A percentile compares a stretch with the other conserved stretches of the same genome.
Conservation (phyloP, 768 basidiomycete species). For the Boletus pseudo-olivaceus region DNA sequence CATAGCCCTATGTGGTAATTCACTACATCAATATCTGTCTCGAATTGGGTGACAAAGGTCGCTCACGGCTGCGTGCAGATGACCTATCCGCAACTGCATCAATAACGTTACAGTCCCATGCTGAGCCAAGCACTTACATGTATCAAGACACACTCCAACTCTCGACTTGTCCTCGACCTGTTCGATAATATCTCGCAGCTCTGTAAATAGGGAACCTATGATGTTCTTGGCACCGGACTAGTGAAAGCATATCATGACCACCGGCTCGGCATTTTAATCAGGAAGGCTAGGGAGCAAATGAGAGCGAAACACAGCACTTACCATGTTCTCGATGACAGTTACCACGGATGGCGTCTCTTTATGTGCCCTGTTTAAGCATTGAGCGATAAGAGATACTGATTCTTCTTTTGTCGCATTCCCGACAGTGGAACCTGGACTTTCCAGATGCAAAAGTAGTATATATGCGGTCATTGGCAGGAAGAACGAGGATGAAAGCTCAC, state of each 20-base stretch:
- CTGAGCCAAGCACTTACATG: conserved; percentile 47
- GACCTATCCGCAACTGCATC: conserved; percentile 42
- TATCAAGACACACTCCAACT: conserved; percentile 83
- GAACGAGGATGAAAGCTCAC: conserved; percentile 41
- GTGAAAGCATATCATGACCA: not conserved
- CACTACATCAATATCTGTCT: not conserved
- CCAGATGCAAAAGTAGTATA: conserved; percentile 1
- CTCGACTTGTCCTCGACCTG: conserved; percentile 68
- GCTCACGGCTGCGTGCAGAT: conserved; percentile 72
- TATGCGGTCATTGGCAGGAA: not conserved
- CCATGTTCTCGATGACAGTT: conserved; percentile 85
- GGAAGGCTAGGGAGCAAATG: not conserved
- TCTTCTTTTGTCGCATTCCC: conserved; percentile 59
- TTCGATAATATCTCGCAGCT: conserved; percentile 66
- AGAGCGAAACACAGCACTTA: conserved; percentile 11
- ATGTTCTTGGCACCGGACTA: conserved; percentile 81
- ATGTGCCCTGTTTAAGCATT: conserved; percentile 74
- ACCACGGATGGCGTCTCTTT: conserved; percentile 53
- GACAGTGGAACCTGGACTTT: conserved; percentile 80
- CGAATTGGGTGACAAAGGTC: conserved; percentile 44
- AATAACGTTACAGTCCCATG: not conserved
- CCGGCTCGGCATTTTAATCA: not conserved
- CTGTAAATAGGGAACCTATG: conserved; percentile 66
- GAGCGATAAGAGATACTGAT: conserved; percentile 62
- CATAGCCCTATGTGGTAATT: conserved; percentile 70